These are phyloP conservation scores for Blastocladiella emersonii DNA, from an alignment of 371 early-diverging fungal genomes.

Conservation along the genomic window DNA sequence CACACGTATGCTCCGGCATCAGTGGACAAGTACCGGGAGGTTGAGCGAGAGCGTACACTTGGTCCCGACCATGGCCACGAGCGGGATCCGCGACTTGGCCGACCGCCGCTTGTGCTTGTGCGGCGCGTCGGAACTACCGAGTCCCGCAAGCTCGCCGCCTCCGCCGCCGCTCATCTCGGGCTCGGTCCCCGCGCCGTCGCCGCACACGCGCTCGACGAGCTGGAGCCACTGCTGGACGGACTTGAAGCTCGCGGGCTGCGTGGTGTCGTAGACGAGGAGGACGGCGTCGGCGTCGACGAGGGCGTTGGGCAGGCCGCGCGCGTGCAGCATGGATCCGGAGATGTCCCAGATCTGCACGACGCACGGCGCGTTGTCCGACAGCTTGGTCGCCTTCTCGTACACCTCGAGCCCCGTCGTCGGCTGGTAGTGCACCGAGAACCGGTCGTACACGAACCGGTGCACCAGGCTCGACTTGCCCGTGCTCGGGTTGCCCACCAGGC, in stretches of 20 bases:
- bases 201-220: neutral
- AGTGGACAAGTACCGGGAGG: no score
- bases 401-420: constrained; percentile 1
- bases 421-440: constrained; percentile 1
- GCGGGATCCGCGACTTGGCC: no score
- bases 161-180: no score
- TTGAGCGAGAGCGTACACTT: no score
- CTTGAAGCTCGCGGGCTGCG: neutral
- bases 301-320: neutral
- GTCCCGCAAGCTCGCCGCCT: no score
- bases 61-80: no score
- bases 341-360: neutral
- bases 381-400: neutral
- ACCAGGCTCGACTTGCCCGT: neutral
- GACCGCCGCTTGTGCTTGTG: no score
- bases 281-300: neutral
- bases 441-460: neutral
- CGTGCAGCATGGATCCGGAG: neutral
- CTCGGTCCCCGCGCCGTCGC: no score
- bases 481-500: neutral
- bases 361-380: neutral
- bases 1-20: no score
- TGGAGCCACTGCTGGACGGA: neutral
- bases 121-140: no score
- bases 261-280: neutral